phyloP scores from a whole-genome alignment of 2,329 filamentous ascomycete genomes.

The Botryotinia narcissicola region DNA sequence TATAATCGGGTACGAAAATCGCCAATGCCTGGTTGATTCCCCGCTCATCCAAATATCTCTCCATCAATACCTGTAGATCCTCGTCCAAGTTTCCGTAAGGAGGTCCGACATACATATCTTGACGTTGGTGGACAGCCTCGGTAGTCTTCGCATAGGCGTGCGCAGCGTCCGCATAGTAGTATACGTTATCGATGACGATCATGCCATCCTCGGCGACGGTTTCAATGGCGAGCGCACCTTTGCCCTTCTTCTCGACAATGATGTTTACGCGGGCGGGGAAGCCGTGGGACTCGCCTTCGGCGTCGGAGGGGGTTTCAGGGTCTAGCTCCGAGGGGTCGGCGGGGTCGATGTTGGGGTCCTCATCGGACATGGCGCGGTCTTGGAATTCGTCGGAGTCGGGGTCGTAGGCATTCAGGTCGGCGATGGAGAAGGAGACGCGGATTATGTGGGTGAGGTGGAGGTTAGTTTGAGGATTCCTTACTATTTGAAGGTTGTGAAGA shows the following conservation, averaged over 20 bases:
- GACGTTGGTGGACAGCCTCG: constrained; percentile 73
- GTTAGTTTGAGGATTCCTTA: neutral
- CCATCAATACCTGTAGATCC: constrained; percentile 87
- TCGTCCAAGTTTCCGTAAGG: constrained; percentile 93
- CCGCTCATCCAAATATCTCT: constrained; percentile 92
- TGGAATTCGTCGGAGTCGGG: constrained; percentile 55
- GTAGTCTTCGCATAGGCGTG: constrained; percentile 73
- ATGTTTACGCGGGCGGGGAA: constrained; percentile 84
- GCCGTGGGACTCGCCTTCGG: constrained; percentile 49
- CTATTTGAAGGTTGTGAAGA: constrained; percentile 34
- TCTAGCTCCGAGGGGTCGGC: constrained; percentile 54
- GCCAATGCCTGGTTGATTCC: constrained; percentile 85
- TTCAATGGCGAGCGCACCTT: constrained; percentile 84
- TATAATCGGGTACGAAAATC: constrained; percentile 91
- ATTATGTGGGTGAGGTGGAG: constrained; percentile 50
- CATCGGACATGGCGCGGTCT: constrained; percentile 55
- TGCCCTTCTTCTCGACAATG: constrained; percentile 81
- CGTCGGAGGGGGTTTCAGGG: constrained; percentile 54
- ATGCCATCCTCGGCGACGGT: constrained; percentile 81
- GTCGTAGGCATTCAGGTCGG: constrained; percentile 70
- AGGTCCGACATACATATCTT: constrained; percentile 82
- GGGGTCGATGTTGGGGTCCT: constrained; percentile 42
- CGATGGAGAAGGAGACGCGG: constrained; percentile 79
- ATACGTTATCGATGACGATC: constrained; percentile 86
- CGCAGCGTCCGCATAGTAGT: constrained; percentile 76